Percentiles rank a stretch among this genome's conserved stretches.
These are phyloP conservation scores for Sesbania bispinosa DNA, from an alignment of 306 rosid species.

Conservation along the genomic window DNA sequence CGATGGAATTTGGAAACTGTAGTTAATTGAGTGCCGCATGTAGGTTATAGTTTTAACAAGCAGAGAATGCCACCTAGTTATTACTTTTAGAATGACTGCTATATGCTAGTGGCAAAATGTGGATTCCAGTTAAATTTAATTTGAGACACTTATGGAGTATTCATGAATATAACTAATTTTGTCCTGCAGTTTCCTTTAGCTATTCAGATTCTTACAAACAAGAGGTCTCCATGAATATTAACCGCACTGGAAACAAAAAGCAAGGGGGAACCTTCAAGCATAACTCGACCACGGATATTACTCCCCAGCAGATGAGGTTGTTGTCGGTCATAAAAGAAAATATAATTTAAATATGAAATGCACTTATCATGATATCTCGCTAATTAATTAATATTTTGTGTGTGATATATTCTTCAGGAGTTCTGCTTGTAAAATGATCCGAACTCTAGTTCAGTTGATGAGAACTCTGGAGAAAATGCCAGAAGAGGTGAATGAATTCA, in stretches of 20 bases:
- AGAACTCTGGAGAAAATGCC: slow-evolving; percentile 99
- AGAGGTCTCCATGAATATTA: slow-evolving; percentile 83
- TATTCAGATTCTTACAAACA: slow-evolving; percentile 71
- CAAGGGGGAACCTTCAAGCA: slow-evolving; percentile 73
- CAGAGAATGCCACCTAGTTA: neutral
- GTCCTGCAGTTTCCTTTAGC: slow-evolving; percentile 76
- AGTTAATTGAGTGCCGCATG: neutral
- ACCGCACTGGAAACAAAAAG: slow-evolving; percentile 79
- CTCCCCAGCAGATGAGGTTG: slow-evolving; percentile 94
- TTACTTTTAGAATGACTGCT: neutral
- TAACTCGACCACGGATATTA: slow-evolving; percentile 69
- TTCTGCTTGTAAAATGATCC: slow-evolving; percentile 97
- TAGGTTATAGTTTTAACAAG: neutral
- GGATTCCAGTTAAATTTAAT: neutral
- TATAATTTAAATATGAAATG: neutral
- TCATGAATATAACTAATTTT: slow-evolving; percentile 14
- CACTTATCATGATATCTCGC: neutral
- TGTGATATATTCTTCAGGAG: slow-evolving; percentile 54
- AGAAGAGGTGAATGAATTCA: slow-evolving; percentile 60
- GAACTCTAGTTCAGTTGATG: slow-evolving; percentile 92
- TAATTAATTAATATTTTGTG: slow-evolving; percentile 10
- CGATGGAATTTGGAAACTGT: neutral
- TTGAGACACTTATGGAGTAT: neutral
- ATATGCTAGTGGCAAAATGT: neutral
- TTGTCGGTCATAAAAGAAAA: neutral